Conservation (phyloP, 352 stramenopile species). For the Phytophthora brassicae region DNA sequence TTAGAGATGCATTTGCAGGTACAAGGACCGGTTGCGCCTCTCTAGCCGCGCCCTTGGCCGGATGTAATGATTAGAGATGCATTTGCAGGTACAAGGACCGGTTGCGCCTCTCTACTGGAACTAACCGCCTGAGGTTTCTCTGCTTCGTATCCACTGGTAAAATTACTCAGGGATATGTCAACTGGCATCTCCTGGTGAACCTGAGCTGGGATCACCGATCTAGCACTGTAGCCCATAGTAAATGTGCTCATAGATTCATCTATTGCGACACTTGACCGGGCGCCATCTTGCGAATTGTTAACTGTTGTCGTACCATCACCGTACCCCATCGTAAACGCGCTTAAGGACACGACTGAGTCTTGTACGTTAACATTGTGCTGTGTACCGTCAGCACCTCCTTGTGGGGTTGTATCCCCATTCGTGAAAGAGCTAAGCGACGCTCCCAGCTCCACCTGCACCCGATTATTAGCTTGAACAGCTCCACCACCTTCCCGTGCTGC, state of each 20-base stretch:
- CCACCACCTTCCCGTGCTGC: not conserved
- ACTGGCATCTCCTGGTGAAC: slow-evolving; percentile 14
- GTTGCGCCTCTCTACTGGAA: not conserved
- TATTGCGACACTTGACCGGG: not conserved
- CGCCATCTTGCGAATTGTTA: not conserved
- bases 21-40: not conserved
- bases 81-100: not conserved
- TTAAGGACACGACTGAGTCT: slow-evolving; percentile 31
- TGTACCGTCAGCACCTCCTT: not conserved
- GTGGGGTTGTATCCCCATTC: slow-evolving; percentile 29
- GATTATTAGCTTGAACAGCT: no score
- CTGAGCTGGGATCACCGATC: not conserved
- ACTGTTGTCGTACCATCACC: not conserved
- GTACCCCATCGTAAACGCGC: slow-evolving; percentile 40
- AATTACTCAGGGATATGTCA: slow-evolving; percentile 40
- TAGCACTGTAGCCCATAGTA: slow-evolving; percentile 3
- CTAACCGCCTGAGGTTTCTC: not conserved
- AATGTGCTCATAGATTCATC: slow-evolving; percentile 9
- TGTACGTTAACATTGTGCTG: not conserved
- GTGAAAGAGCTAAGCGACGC: slow-evolving; percentile 52
- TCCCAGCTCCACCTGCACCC: slow-evolving; percentile 11
- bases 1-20: not conserved
- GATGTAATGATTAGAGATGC: not conserved
- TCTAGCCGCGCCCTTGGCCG: no score
- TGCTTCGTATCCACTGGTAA: slow-evolving; percentile 23